These are phyloP conservation scores for Infundibulicybe gibba DNA, from an alignment of 768 basidiomycete genomes.

Conservation along the genomic window DNA sequence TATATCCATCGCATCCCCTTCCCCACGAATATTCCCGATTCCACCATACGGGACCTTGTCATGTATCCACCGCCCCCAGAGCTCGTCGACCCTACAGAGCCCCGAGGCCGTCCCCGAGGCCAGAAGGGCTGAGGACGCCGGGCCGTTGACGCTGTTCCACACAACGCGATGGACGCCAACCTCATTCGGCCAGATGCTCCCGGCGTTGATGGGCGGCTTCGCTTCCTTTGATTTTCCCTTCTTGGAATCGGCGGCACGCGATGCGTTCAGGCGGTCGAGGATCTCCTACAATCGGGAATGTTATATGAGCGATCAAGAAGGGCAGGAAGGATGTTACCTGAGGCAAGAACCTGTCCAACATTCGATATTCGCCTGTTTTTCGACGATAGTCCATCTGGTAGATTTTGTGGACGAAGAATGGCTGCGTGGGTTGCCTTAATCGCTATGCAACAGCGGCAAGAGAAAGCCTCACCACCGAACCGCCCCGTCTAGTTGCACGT, in stretches of 20 bases:
- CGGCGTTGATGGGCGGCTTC: constrained; percentile 29
- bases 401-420: constrained; percentile 74
- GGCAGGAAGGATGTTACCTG: constrained; percentile 36
- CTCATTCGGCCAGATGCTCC: constrained; percentile 77
- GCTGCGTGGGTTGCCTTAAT: constrained; percentile 31
- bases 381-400: constrained; percentile 89
- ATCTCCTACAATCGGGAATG: constrained; percentile 38
- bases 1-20: constrained; percentile 37
- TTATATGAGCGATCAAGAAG: background rate
- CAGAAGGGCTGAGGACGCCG: constrained; percentile 53
- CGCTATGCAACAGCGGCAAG: background rate
- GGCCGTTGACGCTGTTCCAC: constrained; percentile 81
- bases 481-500: constrained; percentile 64
- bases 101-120: constrained; percentile 84
- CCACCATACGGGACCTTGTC: constrained; percentile 65
- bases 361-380: constrained; percentile 68
- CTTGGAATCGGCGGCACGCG: constrained; percentile 29
- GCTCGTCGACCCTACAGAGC: constrained; percentile 78
- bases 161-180: constrained; percentile 72
- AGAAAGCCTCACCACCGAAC: constrained; percentile 55
- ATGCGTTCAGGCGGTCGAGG: constrained; percentile 37
- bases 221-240: constrained; percentile 24
- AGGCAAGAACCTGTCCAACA: constrained; percentile 86
- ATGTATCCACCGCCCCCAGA: constrained; percentile 72
- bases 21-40: constrained; percentile 54